Evolutionary conservation across 495 filamentous ascomycete genomes (phyloP).

Genomic region (Penicillium argentinense): DNA sequence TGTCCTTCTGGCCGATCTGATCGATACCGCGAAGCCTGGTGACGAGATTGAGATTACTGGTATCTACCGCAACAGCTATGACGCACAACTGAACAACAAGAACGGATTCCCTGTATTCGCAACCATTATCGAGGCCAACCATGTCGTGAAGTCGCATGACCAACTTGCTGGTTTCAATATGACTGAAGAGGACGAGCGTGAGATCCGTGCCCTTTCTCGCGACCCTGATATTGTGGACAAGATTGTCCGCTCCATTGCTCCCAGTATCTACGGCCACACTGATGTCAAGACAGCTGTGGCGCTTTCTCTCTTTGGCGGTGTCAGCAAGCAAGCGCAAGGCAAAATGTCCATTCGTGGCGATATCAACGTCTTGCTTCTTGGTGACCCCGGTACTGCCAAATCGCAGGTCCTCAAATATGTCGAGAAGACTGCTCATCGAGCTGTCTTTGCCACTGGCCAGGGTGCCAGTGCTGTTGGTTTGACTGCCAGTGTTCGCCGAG

Average conservation of each 20-base stretch:
- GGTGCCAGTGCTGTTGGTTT: constrained; percentile 97
- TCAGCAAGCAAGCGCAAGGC: constrained; percentile 84
- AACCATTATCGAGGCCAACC: constrained; percentile 95
- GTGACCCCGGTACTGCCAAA: constrained; percentile 97
- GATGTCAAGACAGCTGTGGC: constrained; percentile 98
- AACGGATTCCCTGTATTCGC: constrained; percentile 99
- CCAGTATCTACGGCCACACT: constrained; percentile 93
- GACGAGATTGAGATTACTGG: constrained; percentile 98
- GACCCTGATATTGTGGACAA: constrained; percentile 95
- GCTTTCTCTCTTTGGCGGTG: constrained; percentile 91
- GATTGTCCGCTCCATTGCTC: constrained; percentile 90
- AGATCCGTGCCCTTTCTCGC: constrained; percentile 80
- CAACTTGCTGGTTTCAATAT: constrained; percentile 96
- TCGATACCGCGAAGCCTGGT: constrained; percentile 94
- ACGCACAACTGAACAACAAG: constrained; percentile 95
- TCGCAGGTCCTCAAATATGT: constrained; percentile 98
- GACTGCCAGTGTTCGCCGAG: constrained; percentile 92
- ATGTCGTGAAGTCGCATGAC: constrained; percentile 95
- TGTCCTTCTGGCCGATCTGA: constrained; percentile 94
- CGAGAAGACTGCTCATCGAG: constrained; percentile 94
- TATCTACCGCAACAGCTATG: constrained; percentile 98
- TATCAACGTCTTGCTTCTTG: constrained; percentile 96
- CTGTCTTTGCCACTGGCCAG: constrained; percentile 97
- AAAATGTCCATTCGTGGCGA: constrained; percentile 91
- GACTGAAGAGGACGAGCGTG: constrained; percentile 91